phyloP scores from a whole-genome alignment of 2,329 filamentous ascomycete genomes.

The Cladosporium sp. region DNA sequence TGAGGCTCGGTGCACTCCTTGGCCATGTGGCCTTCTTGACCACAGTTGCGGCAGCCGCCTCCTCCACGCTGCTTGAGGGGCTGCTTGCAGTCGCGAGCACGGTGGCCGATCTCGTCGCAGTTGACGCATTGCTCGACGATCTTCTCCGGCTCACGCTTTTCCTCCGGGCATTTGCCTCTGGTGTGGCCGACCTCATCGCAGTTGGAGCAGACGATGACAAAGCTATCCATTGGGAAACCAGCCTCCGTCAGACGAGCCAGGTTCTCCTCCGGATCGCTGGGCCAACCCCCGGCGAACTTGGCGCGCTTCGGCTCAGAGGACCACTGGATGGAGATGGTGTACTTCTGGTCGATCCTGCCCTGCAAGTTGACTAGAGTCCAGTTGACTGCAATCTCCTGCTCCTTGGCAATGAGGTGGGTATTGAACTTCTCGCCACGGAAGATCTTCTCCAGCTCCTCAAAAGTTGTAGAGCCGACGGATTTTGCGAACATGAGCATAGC shows the following conservation, averaged over 20 bases:
- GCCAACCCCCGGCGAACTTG: slow-evolving; percentile 45
- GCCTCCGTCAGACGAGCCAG: slow-evolving; percentile 46
- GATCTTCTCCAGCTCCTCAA: slow-evolving; percentile 54
- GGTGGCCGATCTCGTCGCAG: slow-evolving; percentile 48
- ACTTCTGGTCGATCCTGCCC: slow-evolving; percentile 52
- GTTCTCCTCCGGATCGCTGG: slow-evolving; percentile 44
- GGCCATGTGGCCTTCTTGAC: slow-evolving; percentile 25
- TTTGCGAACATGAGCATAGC: slow-evolving; percentile 52
- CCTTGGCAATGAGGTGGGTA: slow-evolving; percentile 59
- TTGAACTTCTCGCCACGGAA: slow-evolving; percentile 51
- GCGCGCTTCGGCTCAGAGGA: slow-evolving; percentile 41
- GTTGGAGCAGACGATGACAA: slow-evolving; percentile 46
- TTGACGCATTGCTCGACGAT: slow-evolving; percentile 43
- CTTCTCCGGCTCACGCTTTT: slow-evolving; percentile 35
- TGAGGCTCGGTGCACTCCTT: slow-evolving; percentile 39
- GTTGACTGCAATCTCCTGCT: slow-evolving; percentile 46
- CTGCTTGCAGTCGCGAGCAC: slow-evolving; percentile 56
- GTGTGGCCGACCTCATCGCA: slow-evolving; percentile 48
- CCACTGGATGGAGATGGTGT: slow-evolving; percentile 45
- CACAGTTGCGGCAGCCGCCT: slow-evolving; percentile 37
- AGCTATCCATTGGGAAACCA: slow-evolving; percentile 45
- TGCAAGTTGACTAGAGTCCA: slow-evolving; percentile 68
- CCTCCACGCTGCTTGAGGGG: slow-evolving; percentile 36
- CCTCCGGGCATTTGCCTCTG: slow-evolving; percentile 42
- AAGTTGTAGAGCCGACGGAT: slow-evolving; percentile 51